Base-by-base conservation (phyloP, 495 filamentous ascomycete species). In the Chaetomium cochliodes region DNA sequence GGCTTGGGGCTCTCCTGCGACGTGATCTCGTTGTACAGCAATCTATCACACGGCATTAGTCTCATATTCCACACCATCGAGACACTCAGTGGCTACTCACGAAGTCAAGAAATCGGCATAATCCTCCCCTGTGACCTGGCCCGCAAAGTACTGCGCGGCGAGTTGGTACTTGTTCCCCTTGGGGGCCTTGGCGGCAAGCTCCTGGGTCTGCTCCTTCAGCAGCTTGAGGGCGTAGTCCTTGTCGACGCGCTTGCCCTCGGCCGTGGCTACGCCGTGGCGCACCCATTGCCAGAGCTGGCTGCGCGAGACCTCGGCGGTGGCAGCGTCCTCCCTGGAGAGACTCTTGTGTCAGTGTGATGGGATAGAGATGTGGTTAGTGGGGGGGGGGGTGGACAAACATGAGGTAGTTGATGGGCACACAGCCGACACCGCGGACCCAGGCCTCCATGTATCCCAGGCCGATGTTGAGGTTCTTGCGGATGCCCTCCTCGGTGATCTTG, bases 391-490 rank as follows among this genome's bases (percentile, higher is more conserved):
- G n/a, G 25, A 73, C 80, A 57, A 71, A 88, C 94, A 99, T 99
- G n/a, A 98, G 81, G 76, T 88, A 96, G 82, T 99, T 97, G 79
- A 99, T 97, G 22, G 94, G 96, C 62, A 99, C 92, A 69, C 94
- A 99, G 44, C 94, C 94, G 41, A 98, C 84, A 20, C 92, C 94
- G 63, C 92, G 89, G 37, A 98, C 83, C 94, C 94, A 99, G 67
- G 91, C 93, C 78, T 99, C 94, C 93, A 98, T 99, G 78, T 99
- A 99, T 59, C 89, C 88, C 2, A 99, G 86, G 23, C 96, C 94
- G 72, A 99, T 98, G 77, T 91, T 93, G 59, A 99, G 82, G 80
- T 99, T 99, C 87, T 97, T 97, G 72, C 92, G 87, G 81, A 99
- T 97, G 60, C 94, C 94, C 9, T 88, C 92, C 78, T 98, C 96